phyloP scores from a whole-genome alignment of 2,329 filamentous ascomycete species.

The Trichophyton mentagrophytes region DNA sequence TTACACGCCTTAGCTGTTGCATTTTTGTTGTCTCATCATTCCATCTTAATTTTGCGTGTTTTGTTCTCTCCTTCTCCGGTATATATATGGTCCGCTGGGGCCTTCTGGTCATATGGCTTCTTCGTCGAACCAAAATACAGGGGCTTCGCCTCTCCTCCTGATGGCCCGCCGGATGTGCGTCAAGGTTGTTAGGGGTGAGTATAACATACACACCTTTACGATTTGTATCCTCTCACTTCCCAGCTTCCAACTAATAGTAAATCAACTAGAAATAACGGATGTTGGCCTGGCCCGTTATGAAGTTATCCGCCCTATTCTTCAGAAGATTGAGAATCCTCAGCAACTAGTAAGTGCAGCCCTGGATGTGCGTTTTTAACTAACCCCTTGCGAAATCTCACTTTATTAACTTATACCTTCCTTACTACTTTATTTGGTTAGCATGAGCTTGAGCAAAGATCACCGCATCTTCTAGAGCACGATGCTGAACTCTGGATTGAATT shows the following conservation, averaged over 20 bases:
- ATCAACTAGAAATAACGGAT: conserved; percentile 45
- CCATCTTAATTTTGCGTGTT: not conserved
- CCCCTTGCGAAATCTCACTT: not conserved
- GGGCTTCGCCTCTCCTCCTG: conserved; percentile 24
- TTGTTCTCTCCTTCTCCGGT: not conserved
- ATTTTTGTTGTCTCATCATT: not conserved
- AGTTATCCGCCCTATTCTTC: conserved; percentile 54
- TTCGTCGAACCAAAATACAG: conserved; percentile 17
- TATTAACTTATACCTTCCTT: not conserved
- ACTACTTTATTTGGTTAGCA: conserved; percentile 21
- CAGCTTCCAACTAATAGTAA: not conserved
- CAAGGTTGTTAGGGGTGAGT: conserved; percentile 27
- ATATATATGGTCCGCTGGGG: not conserved
- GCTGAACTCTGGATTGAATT: conserved; percentile 65
- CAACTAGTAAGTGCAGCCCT: conserved; percentile 48
- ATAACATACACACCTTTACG: not conserved
- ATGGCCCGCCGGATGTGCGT: conserved; percentile 26
- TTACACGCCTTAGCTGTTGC: not conserved
- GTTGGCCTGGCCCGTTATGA: conserved; percentile 60
- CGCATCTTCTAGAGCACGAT: conserved; percentile 59
- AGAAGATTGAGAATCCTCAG: conserved; percentile 55
- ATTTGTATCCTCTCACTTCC: not conserved
- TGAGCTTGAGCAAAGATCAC: conserved; percentile 59
- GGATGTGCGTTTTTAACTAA: not conserved
- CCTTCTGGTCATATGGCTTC: not conserved